A percentile compares a stretch with the other conserved stretches of the same genome.
Conservation (phyloP, 495 filamentous ascomycete genomes). For the Pseudomonodictys pantanalensis region DNA sequence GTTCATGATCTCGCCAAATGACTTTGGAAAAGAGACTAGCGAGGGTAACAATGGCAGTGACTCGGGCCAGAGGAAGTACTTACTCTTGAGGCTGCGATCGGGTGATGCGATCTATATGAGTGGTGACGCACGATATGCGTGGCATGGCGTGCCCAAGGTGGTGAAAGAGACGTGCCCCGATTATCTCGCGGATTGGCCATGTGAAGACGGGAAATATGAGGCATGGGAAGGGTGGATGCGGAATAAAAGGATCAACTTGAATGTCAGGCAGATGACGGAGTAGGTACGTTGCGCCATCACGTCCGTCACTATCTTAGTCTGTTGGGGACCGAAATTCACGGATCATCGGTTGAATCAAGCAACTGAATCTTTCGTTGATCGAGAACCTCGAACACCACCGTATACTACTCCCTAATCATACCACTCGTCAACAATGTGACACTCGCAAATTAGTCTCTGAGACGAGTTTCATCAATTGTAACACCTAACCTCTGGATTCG, state of each 20-base stretch:
- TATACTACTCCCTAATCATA: too few species aligned
- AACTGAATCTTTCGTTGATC: too few species aligned
- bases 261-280: conserved; percentile 87
- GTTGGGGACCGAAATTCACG: too few species aligned
- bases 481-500: too few species aligned
- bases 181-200: conserved; percentile 75
- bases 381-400: too few species aligned
- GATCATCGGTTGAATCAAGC: too few species aligned
- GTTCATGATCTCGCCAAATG: conserved; percentile 76
- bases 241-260: conserved; percentile 82
- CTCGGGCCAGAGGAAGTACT: conserved; percentile 38
- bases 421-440: too few species aligned
- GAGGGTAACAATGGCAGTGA: conserved; percentile 1
- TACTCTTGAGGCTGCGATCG: conserved; percentile 67
- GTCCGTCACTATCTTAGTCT: too few species aligned
- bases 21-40: conserved; percentile 50
- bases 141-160: conserved; percentile 90
- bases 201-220: conserved; percentile 28
- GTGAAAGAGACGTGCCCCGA: conserved; percentile 71
- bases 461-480: too few species aligned
- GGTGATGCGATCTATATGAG: conserved; percentile 84
- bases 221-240: conserved; percentile 57
- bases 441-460: too few species aligned
- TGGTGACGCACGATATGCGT: conserved; percentile 74
- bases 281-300: too few species aligned